Conservation (phyloP, 345 rosid genomes). For the Populus euphratica region DNA sequence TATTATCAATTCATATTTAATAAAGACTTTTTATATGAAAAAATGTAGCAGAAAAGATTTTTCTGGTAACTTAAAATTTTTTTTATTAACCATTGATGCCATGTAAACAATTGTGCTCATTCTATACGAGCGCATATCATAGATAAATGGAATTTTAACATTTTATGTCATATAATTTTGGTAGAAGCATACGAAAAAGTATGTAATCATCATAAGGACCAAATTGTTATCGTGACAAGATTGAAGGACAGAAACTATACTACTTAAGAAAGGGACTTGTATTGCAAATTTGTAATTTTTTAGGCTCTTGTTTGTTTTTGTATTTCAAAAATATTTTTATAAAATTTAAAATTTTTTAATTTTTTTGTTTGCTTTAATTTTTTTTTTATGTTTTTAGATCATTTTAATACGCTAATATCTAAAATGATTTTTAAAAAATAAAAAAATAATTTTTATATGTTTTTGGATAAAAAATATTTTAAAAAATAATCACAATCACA, state of each 20-base stretch:
- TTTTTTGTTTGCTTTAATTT: no score
- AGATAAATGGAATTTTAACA: neutral
- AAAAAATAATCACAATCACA: no score
- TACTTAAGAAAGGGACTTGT: neutral
- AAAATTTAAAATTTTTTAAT: no score
- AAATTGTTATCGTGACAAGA: neutral
- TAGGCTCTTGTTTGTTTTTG: no score
- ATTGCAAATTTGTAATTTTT: neutral
- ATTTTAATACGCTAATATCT: rapidly evolving
- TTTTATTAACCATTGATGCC: neutral
- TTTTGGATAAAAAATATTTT: no score
- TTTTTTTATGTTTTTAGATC: no score
- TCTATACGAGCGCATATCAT: neutral
- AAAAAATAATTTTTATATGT: no score
- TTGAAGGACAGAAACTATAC: no score
- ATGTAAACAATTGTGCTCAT: neutral
- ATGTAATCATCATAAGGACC: neutral
- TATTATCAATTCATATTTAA: neutral
- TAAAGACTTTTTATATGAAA: no score
- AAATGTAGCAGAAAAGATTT: no score
- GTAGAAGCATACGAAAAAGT: neutral
- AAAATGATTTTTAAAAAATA: no score
- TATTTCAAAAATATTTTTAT: no score
- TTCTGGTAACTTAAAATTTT: neutral
- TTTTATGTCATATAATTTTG: neutral